Evolutionary conservation across 2,329 filamentous ascomycete species (phyloP).

Genomic region (Didymella segeticola): DNA sequence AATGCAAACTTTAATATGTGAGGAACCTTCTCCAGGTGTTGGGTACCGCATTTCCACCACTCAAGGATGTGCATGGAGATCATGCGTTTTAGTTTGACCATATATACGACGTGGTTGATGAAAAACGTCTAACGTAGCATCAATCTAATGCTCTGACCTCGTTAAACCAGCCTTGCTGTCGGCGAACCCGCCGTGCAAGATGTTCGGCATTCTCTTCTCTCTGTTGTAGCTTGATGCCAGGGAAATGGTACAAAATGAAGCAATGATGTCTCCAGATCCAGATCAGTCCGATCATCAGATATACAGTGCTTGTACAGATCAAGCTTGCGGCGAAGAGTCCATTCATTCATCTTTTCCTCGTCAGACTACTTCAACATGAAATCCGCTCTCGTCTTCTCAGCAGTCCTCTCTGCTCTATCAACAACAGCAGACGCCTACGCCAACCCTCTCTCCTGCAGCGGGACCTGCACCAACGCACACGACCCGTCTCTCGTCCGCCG

Average conservation of each 20-base stretch:
- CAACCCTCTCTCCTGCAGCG: constrained; percentile 47
- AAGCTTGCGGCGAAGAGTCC: too few relatives aligned
- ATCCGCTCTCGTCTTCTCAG: constrained; percentile 4
- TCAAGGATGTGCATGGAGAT: background rate
- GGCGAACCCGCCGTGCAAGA: constrained; percentile 5
- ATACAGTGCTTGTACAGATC: too few relatives aligned
- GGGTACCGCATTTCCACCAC: constrained; percentile 8
- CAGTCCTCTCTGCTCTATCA: constrained; percentile 1
- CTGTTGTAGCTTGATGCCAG: background rate
- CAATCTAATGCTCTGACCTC: background rate
- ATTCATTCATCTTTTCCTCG: background rate
- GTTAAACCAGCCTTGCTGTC: background rate
- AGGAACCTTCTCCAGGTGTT: background rate
- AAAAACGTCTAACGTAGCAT: background rate
- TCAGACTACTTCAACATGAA: background rate
- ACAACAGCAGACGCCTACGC: constrained; percentile 38
- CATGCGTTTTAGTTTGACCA: background rate
- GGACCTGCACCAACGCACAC: constrained; percentile 52
- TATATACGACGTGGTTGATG: background rate
- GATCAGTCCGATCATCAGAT: too few relatives aligned
- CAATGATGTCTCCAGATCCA: too few relatives aligned
- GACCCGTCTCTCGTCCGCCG: constrained; percentile 57
- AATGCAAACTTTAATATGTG: constrained; percentile 9
- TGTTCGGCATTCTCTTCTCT: background rate
- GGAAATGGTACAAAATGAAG: background rate